Conservation (phyloP, 768 basidiomycete species). For the Collybiopsis luxurians region DNA sequence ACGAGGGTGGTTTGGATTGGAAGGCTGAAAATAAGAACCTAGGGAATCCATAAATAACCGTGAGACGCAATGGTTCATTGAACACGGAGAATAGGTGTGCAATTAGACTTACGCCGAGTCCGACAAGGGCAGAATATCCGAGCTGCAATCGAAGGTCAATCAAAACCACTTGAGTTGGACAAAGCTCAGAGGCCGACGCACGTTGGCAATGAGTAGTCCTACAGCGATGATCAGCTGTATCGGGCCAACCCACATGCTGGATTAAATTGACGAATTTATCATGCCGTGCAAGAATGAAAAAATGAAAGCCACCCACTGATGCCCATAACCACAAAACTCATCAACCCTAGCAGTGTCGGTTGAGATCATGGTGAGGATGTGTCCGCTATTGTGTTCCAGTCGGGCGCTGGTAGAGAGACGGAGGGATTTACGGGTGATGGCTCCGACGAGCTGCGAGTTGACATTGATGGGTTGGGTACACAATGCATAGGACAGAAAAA, state of each 20-base stretch:
- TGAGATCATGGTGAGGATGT: constrained; percentile 51
- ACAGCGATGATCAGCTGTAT: constrained; percentile 46
- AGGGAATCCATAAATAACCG: background rate
- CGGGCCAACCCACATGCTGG: constrained; percentile 30
- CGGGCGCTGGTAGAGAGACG: constrained; percentile 48
- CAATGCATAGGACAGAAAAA: background rate
- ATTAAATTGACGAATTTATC: background rate
- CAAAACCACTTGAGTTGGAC: background rate
- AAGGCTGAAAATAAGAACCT: constrained; percentile 47
- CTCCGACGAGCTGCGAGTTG: constrained; percentile 8
- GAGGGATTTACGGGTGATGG: constrained; percentile 50
- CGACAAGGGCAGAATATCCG: constrained; percentile 56
- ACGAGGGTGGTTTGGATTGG: constrained; percentile 46
- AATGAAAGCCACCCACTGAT: constrained; percentile 19
- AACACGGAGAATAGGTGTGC: background rate
- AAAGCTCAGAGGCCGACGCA: constrained; percentile 10
- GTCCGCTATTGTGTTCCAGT: constrained; percentile 42
- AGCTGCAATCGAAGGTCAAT: constrained; percentile 23
- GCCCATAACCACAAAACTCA: constrained; percentile 25
- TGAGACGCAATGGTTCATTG: too few species aligned
- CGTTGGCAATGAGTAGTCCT: constrained; percentile 47
- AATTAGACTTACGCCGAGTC: constrained; percentile 33
- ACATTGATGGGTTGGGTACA: background rate
- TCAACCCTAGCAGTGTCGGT: constrained; percentile 46
- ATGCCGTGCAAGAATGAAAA: too few species aligned